Evolutionary conservation across 2,329 filamentous ascomycete genomes (phyloP), one percentile per base, ranked within the genome.

Genomic region (Fusarium austroafricanum): DNA sequence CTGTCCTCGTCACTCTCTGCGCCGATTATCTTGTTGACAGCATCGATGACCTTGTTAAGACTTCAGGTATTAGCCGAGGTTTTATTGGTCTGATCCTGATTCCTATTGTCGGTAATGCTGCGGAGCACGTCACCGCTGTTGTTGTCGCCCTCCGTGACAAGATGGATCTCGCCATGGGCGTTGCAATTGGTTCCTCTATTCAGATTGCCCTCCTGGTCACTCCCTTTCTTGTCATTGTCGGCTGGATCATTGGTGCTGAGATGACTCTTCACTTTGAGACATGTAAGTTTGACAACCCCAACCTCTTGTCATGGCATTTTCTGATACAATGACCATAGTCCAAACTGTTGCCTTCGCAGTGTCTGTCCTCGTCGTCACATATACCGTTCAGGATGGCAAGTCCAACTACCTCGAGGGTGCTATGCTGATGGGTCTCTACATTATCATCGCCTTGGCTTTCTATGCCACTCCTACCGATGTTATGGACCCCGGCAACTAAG

Each of bases 381-480:
- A 89, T 78, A 91, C 87, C 4, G 90, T 94, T 42, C 90, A 92
- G 75, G 92, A 95, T 74, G 92, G 92, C 73, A 92, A 92, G 78
- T 92, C 89, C 15, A 96, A 95, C 78, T 95, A 95, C 71, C 86
- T 95, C 21, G 92, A 95, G 77, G 92, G 92, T 43, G 90, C 90
- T 46, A 91, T 95, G 87, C 74, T 82, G 45, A 73, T 82, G 57
- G 80, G 79, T 49, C 79, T 89, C 17, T 89, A 89, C 73, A 72
- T 84, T 46, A 89, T 89, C 70, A 89, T 89, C 62, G 87, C 87
- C 6, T 77, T 89, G 33, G 86, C 87, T 17, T 89, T 89, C 73
- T 89, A 84, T 71, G 86, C 84, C 57, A 86, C 83, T 15, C 86
- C 86, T 5, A 71, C 73, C 63, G 81, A 81, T 52, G 83, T 83